phyloP scores from a whole-genome alignment of 2,329 filamentous ascomycete species.

The Pseudomassariella vexata region DNA sequence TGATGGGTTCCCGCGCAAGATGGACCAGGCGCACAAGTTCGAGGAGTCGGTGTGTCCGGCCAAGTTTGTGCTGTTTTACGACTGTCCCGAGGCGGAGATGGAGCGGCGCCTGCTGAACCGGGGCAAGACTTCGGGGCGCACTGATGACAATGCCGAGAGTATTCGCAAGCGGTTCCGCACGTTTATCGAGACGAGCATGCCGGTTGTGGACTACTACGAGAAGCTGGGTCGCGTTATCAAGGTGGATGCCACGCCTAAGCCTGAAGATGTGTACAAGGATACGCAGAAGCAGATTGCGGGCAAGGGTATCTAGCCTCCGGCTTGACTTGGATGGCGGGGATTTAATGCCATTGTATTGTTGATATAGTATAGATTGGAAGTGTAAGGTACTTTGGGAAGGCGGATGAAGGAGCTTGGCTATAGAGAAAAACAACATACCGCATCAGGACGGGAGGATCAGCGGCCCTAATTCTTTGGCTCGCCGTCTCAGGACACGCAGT shows the following conservation, averaged over 20 bases:
- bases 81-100: constrained; percentile 89
- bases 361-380: too few species aligned
- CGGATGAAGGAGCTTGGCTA: too few species aligned
- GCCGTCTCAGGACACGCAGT: too few species aligned
- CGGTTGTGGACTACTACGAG: constrained; percentile 83
- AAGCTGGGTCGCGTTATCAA: constrained; percentile 72
- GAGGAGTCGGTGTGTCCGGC: constrained; percentile 82
- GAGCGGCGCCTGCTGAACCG: constrained; percentile 76
- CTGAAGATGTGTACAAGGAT: constrained; percentile 54
- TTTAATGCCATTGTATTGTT: too few species aligned
- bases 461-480: too few species aligned
- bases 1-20: constrained; percentile 87
- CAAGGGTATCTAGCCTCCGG: constrained; percentile 32
- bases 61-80: constrained; percentile 85
- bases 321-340: too few species aligned
- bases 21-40: constrained; percentile 94
- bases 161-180: constrained; percentile 95
- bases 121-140: constrained; percentile 84
- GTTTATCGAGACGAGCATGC: constrained; percentile 96
- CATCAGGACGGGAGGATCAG: too few species aligned
- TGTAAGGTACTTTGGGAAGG: too few species aligned
- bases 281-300: constrained; percentile 47
- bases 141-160: constrained; percentile 91
- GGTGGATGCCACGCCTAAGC: constrained; percentile 64
- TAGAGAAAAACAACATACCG: too few species aligned